These are phyloP conservation scores for Elsinoe arachidis DNA, from an alignment of 2,329 filamentous ascomycete genomes.

Conservation along the genomic window DNA sequence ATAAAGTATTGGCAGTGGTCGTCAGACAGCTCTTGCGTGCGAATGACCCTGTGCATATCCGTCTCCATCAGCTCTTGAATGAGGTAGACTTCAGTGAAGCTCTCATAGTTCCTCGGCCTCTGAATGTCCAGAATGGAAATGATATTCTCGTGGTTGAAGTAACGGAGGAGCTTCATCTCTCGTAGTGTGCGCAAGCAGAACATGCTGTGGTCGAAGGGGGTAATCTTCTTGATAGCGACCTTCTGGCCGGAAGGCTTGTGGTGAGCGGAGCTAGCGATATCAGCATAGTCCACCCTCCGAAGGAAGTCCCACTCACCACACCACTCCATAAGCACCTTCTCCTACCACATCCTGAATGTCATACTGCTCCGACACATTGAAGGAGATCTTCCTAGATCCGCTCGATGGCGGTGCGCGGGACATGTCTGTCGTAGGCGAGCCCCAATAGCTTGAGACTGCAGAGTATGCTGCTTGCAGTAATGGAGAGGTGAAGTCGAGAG, in stretches of 20 bases:
- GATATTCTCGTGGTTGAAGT: constrained; percentile 99
- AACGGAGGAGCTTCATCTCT: constrained; percentile 97
- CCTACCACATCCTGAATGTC: constrained; percentile 99
- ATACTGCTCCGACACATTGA: constrained; percentile 99
- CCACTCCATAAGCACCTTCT: constrained; percentile 95
- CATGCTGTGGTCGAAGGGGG: constrained; percentile 98
- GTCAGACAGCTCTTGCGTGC: constrained; percentile 95
- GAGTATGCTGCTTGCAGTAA: constrained; percentile 7
- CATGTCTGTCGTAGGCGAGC: constrained; percentile 16
- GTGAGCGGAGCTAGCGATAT: constrained; percentile 68
- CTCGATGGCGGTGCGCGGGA: constrained; percentile 29
- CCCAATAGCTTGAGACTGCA: constrained; percentile 7
- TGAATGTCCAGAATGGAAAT: constrained; percentile 99
- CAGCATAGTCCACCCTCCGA: constrained; percentile 4
- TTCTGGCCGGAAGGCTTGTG: constrained; percentile 98
- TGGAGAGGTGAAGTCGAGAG: constrained; percentile 4
- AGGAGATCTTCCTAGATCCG: constrained; percentile 85
- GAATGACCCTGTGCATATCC: constrained; percentile 98
- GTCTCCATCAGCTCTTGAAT: constrained; percentile 99
- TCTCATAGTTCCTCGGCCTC: constrained; percentile 91
- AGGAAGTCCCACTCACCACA: constrained; percentile 63
- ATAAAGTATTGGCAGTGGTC: constrained; percentile 99
- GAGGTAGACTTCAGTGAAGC: constrained; percentile 95
- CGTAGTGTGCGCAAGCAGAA: constrained; percentile 70
- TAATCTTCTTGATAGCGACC: constrained; percentile 99